Percentiles rank a stretch among this genome's conserved stretches.
These are phyloP conservation scores for Corchorus olitorius DNA, from an alignment of 345 rosid genomes.

Conservation along the genomic window DNA sequence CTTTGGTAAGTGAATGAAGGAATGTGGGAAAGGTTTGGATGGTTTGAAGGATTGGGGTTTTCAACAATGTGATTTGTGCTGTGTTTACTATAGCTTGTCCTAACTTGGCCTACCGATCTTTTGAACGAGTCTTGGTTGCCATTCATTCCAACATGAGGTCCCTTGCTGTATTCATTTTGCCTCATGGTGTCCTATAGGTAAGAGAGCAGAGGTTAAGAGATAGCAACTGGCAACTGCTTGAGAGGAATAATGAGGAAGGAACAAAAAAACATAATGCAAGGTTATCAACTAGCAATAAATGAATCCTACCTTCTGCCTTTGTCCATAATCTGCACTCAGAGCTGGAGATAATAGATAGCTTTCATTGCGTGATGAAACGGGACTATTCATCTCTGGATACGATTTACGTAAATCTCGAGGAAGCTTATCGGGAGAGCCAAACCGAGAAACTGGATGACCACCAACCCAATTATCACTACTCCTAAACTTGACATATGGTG, in stretches of 20 bases:
- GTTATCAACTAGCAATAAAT: slow-evolving; percentile 8
- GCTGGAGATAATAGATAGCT: slow-evolving; percentile 38
- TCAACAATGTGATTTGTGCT: slow-evolving; percentile 12
- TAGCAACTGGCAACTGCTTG: slow-evolving; percentile 19
- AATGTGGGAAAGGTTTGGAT: slow-evolving; percentile 2
- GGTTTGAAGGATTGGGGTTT: slow-evolving; percentile 10
- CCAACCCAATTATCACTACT: slow-evolving; percentile 51
- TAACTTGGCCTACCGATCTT: slow-evolving; percentile 13
- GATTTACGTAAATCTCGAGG: slow-evolving; percentile 46
- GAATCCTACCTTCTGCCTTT: slow-evolving; percentile 46
- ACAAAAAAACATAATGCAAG: background rate
- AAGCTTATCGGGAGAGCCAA: slow-evolving; percentile 38
- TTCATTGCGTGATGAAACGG: slow-evolving; percentile 38
- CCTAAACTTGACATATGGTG: slow-evolving; percentile 39
- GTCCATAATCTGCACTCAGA: slow-evolving; percentile 36
- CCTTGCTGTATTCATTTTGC: slow-evolving; percentile 14
- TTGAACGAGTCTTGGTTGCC: slow-evolving; percentile 24
- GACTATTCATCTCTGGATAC: slow-evolving; percentile 47
- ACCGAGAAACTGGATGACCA: slow-evolving; percentile 40
- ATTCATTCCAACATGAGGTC: slow-evolving; percentile 20
- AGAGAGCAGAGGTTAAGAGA: slow-evolving; percentile 5
- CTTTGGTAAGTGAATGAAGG: slow-evolving; percentile 20
- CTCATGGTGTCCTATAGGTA: slow-evolving; percentile 26
- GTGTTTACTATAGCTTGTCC: slow-evolving; percentile 6
- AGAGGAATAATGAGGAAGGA: slow-evolving; percentile 15